phyloP scores from a whole-genome alignment of 768 basidiomycete genomes.

The Tricholoma flavovirens region DNA sequence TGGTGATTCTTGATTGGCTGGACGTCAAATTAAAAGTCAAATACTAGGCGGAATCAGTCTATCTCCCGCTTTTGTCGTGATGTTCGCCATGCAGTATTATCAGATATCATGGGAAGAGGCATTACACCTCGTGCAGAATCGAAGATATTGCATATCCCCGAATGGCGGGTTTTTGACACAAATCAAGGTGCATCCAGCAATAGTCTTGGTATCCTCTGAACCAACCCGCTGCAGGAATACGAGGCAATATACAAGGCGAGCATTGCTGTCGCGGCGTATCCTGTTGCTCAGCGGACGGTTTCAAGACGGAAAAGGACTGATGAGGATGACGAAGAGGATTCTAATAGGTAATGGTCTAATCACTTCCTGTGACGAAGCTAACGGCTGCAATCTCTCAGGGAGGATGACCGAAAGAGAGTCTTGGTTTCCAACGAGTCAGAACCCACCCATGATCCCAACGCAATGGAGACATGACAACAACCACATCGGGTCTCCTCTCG shows the following conservation, averaged over 20 bases:
- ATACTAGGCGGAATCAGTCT: slow-evolving; percentile 75
- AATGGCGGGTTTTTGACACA: slow-evolving; percentile 90
- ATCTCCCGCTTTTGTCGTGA: slow-evolving; percentile 85
- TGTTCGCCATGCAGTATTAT: slow-evolving; percentile 89
- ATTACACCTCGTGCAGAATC: slow-evolving; percentile 81
- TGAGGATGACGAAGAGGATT: slow-evolving; percentile 63
- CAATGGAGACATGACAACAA: slow-evolving; percentile 41
- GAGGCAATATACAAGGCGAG: slow-evolving; percentile 87
- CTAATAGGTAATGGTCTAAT: slow-evolving; percentile 18
- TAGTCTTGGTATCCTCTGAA: not conserved
- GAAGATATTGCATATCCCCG: slow-evolving; percentile 90
- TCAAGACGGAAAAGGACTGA: slow-evolving; percentile 66
- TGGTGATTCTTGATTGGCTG: not conserved
- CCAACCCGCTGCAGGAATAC: slow-evolving; percentile 58
- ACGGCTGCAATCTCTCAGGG: slow-evolving; percentile 21
- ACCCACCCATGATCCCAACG: slow-evolving; percentile 33
- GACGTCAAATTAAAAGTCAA: not conserved
- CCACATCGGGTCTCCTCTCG: not conserved
- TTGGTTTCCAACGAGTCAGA: slow-evolving; percentile 30
- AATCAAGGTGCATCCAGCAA: slow-evolving; percentile 58
- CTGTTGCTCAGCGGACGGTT: slow-evolving; percentile 38
- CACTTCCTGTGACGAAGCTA: not conserved
- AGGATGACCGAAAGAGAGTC: slow-evolving; percentile 44
- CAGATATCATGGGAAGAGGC: slow-evolving; percentile 85
- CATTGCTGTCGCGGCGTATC: slow-evolving; percentile 59